These are phyloP conservation scores for Mollisia scopiformis DNA, from an alignment of 2,329 filamentous ascomycete genomes.

Conservation along the genomic window DNA sequence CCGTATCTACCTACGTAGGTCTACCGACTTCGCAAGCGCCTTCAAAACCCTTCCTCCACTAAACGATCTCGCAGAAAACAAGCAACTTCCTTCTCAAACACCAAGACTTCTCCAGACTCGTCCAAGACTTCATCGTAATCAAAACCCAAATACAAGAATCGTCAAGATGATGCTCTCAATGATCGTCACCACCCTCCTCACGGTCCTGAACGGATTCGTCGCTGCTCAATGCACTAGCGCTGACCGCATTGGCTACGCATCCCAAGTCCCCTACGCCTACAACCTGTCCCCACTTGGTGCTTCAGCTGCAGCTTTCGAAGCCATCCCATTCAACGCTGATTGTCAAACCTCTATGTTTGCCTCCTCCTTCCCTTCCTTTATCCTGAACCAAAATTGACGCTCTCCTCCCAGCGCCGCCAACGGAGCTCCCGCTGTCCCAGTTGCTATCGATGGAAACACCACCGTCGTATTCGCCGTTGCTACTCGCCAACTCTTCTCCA, in stretches of 20 bases:
- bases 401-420: neutral
- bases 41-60: too few relatives aligned
- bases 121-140: too few relatives aligned
- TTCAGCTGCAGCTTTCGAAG: neutral
- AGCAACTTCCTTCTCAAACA: too few relatives aligned
- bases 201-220: neutral
- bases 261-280: neutral
- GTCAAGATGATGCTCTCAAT: too few relatives aligned
- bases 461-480: neutral
- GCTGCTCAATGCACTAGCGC: neutral
- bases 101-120: too few relatives aligned
- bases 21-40: too few relatives aligned
- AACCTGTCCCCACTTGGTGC: neutral
- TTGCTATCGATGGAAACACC: neutral
- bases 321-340: neutral
- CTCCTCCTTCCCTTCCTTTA: neutral
- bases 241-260: neutral
- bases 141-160: too few relatives aligned
- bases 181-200: too few relatives aligned
- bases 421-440: neutral
- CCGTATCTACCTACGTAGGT: too few relatives aligned
- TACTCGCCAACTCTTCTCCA: slow-evolving; percentile 7
- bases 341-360: neutral
- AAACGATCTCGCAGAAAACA: too few relatives aligned
- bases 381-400: neutral